Conservation (phyloP, 2,329 filamentous ascomycete species). For the Fonsecaea erecta region DNA sequence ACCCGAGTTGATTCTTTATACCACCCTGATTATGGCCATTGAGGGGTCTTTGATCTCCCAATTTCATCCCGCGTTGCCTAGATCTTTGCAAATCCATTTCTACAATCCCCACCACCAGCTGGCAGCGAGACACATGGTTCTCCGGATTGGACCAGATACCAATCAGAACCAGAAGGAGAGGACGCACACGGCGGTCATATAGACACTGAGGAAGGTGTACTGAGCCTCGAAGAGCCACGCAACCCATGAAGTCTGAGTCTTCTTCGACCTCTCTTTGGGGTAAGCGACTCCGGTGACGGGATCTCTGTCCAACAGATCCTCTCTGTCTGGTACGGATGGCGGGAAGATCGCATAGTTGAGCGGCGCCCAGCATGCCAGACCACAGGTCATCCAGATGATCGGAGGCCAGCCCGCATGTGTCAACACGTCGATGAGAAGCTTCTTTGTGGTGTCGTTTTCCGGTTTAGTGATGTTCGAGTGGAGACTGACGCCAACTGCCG, state of each 20-base stretch:
- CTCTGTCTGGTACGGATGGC: constrained; percentile 58
- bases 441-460: constrained; percentile 38
- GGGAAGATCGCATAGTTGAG: constrained; percentile 62
- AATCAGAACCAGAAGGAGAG: constrained; percentile 28
- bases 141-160: background rate
- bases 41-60: background rate
- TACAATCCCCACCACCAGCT: background rate
- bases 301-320: constrained; percentile 59
- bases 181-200: constrained; percentile 25
- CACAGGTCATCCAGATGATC: constrained; percentile 57
- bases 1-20: background rate
- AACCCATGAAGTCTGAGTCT: constrained; percentile 20
- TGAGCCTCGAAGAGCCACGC: constrained; percentile 22
- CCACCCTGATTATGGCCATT: background rate
- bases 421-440: constrained; percentile 54
- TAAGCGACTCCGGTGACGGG: constrained; percentile 50
- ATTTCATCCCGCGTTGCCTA: background rate
- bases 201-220: constrained; percentile 26
- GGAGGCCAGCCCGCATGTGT: constrained; percentile 65
- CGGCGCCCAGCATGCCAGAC: constrained; percentile 57
- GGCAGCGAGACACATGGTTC: too few relatives aligned
- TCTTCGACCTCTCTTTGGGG: constrained; percentile 35
- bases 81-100: background rate
- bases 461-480: constrained; percentile 41
- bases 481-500: constrained; percentile 40